Evolutionary conservation across 148 eudicot genomes (phyloP).

Genomic region (Silene conica): DNA sequence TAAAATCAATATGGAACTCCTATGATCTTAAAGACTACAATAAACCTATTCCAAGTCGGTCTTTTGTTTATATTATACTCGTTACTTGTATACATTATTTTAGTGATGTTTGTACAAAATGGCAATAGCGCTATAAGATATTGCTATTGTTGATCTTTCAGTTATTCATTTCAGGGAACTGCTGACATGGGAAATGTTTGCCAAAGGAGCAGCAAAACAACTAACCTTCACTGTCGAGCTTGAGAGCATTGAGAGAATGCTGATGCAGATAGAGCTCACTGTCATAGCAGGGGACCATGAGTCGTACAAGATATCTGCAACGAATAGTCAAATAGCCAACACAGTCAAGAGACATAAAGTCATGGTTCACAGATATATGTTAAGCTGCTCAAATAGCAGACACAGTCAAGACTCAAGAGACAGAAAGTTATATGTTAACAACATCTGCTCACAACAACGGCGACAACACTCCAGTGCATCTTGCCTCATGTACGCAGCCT

Average conservation of each 20-base stretch:
- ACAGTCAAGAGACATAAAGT: neutral
- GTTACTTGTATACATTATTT: no score
- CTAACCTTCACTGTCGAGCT: constrained; percentile 62
- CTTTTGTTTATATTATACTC: no score
- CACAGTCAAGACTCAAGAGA: neutral
- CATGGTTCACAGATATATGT: neutral
- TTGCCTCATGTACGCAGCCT: no score
- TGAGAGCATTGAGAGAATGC: constrained; percentile 78
- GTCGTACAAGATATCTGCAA: constrained; percentile 66
- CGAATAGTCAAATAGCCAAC: neutral
- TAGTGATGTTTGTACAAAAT: neutral
- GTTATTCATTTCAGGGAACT: neutral
- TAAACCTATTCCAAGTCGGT: neutral
- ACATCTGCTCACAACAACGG: neutral
- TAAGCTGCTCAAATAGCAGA: neutral
- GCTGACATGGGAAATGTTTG: no score
- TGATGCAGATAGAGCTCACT: constrained; percentile 68
- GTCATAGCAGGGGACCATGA: constrained; percentile 89
- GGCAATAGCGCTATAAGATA: neutral
- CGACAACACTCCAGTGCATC: neutral
- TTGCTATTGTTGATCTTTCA: neutral
- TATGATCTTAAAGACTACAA: no score
- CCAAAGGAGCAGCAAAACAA: constrained; percentile 8
- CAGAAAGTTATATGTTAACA: neutral
- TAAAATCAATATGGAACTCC: neutral